Base-by-base conservation (phyloP, 2,329 filamentous ascomycete genomes). In the Epichloe uncinata region DNA sequence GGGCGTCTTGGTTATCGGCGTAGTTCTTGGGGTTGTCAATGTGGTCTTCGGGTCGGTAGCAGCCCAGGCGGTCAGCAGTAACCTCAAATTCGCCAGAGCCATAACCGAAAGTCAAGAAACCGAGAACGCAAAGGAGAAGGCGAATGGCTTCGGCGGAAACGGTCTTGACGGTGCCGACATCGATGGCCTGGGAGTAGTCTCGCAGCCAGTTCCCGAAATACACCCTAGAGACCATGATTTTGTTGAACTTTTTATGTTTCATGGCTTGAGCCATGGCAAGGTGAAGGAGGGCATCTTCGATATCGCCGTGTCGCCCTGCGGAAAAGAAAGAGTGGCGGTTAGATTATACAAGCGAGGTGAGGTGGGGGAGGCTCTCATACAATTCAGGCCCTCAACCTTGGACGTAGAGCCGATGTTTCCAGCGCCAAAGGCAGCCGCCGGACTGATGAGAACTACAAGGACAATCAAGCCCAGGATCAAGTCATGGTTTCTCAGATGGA, bases 131-230 rank as follows among this genome's bases (percentile, higher is more conserved):
- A 50, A 96, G 79, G 13, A 95, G 73, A 45, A 96, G 85, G 35
- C 90, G 84, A 61, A 96, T 95, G 52, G 89, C 89, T 68, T 95
- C 88, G 47, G 87, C 84, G 50, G 86, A 91, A 55, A 96, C 89
- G 59, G 84, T 79, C 71, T 95, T 95, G 69, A 95, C 80, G 4
- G 88, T 94, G 54, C 88, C 90, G 46, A 95, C 87, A 66, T 96
- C 90, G 59, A 95, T 86, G 53, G 89, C 90, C 68, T 96, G 90
- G 48, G 86, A 93, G 69, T 96, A 96, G 68, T 96, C 90, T 52
- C 78, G 80, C 35, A 95, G 79, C 90, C 90, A 95, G 72, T 95
- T 96, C 56, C 90, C 90, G 71, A 96, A 96, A 72, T 96, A 96
- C 55, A 94, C 86, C 53, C 89, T 81, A 55, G 90, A 86, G 54